Base-by-base conservation (phyloP, 1,284 basidiomycete species). In the Microbotryum intermedium region DNA sequence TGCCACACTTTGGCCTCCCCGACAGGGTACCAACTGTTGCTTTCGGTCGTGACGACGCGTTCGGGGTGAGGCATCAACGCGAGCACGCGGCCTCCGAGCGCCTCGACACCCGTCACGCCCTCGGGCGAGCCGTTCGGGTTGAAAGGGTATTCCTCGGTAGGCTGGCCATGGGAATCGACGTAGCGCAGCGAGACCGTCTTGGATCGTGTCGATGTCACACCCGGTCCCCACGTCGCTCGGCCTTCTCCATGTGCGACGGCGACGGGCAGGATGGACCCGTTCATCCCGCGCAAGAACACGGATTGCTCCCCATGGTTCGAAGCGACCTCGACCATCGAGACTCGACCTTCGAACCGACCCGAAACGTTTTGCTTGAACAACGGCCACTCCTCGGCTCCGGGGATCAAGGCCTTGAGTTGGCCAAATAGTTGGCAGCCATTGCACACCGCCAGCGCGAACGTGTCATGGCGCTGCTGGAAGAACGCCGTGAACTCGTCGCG, bases 361-460 rank as follows among this genome's bases (percentile, higher is more conserved):
- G 86, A 88, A 62, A 81, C 78, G 76, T 99, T 98, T 42, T 82
- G 78, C 78, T 93, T 93, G 82, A 97, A 93, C 62, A 82, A 80
- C 0, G 94, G 95, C 94, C 93, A 98, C 60, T 79, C 72, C 61
- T 83, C 78, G 39, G 89, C 85, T 30, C 92, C 93, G 3, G 91
- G 90, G 64, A 97, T 86, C 65, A 97, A 84, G 58, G 86, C 84
- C 59, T 82, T 82, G 57, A 99, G 81, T 70, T 90, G 86, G 69
- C 86, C 86, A 71, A 98, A 83, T 81, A 97, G 90, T 76, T 99
- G 94, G 76, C 94, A 98, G 7, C 94, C 94, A 73, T 99, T 99
- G 79, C 95, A 99, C 29, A 99, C 91, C 25, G 87, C 95, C 25
- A 99, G 80, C 0, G 89, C 83, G 74, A 97, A 98, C 0, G 90